Percentiles rank a stretch among this genome's conserved stretches.
phyloP scores from a whole-genome alignment of 2,329 filamentous ascomycete genomes.

The Colletotrichum coccodes region DNA sequence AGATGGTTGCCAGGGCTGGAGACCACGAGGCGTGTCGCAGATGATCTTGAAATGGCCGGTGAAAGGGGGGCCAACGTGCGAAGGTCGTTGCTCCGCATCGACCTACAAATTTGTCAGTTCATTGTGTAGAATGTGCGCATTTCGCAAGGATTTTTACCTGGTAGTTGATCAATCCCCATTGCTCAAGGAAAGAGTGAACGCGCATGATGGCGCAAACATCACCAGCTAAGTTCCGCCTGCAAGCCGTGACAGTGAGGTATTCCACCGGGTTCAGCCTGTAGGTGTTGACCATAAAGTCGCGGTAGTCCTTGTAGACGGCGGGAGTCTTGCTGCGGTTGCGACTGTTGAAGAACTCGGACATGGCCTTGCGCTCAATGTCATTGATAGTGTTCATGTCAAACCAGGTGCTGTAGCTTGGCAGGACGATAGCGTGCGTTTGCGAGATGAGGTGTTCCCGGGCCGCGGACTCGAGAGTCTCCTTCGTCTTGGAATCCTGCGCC shows the following conservation, averaged over 20 bases:
- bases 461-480: constrained; percentile 83
- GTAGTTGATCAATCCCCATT: constrained; percentile 99
- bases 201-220: constrained; percentile 99
- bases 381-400: constrained; percentile 98
- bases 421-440: constrained; percentile 94
- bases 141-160: constrained; percentile 69
- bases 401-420: constrained; percentile 98
- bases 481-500: constrained; percentile 73
- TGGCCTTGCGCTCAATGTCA: constrained; percentile 89
- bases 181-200: constrained; percentile 96
- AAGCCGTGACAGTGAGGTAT: constrained; percentile 97
- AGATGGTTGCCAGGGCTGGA: constrained; percentile 94
- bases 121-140: background rate
- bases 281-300: constrained; percentile 99
- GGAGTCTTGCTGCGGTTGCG: constrained; percentile 98
- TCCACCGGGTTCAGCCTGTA: constrained; percentile 96
- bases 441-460: constrained; percentile 92
- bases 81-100: constrained; percentile 93
- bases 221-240: constrained; percentile 91
- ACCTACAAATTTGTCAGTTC: constrained; percentile 66
- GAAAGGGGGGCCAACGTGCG: constrained; percentile 94
- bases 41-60: constrained; percentile 97
- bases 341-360: constrained; percentile 98
- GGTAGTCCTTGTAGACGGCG: constrained; percentile 97
- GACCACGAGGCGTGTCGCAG: constrained; percentile 91